Conservation (phyloP, 352 stramenopile species). For the Pythium rishiriense region DNA sequence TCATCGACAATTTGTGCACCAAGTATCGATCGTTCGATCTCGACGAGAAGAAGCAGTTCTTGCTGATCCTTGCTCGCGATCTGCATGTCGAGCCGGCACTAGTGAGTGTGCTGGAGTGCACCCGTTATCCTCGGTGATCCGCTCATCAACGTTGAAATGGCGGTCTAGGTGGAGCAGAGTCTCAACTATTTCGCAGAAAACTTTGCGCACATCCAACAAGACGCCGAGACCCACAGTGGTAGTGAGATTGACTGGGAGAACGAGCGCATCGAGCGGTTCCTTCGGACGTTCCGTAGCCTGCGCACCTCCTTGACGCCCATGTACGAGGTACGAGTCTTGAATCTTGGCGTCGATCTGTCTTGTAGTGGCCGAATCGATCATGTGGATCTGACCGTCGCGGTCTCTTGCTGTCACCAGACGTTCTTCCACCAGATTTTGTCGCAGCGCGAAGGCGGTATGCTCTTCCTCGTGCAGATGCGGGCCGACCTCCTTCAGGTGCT, state of each 20-base stretch:
- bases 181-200: constrained; percentile 59
- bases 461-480: constrained; percentile 81
- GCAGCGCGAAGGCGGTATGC: constrained; percentile 77
- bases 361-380: too few species aligned
- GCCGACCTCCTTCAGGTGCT: constrained; percentile 68
- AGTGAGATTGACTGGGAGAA: constrained; percentile 64
- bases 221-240: constrained; percentile 17
- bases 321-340: constrained; percentile 63
- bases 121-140: too few species aligned
- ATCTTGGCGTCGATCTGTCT: neutral
- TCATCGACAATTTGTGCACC: constrained; percentile 66
- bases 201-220: constrained; percentile 44
- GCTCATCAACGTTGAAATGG: too few species aligned
- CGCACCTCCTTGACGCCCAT: constrained; percentile 57
- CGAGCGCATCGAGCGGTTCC: constrained; percentile 73
- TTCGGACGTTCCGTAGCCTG: constrained; percentile 68
- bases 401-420: constrained; percentile 38
- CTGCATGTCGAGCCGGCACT: constrained; percentile 60
- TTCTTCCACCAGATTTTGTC: constrained; percentile 85
- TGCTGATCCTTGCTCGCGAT: constrained; percentile 75
- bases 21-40: constrained; percentile 69
- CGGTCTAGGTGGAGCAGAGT: constrained; percentile 58
- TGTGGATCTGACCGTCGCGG: neutral
- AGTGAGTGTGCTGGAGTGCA: constrained; percentile 18
- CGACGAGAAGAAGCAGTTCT: constrained; percentile 80